A percentile compares a stretch with the other conserved stretches of the same genome.
phyloP scores from a whole-genome alignment of 495 filamentous ascomycete genomes.

The Melanomma pulvis-pyrius region DNA sequence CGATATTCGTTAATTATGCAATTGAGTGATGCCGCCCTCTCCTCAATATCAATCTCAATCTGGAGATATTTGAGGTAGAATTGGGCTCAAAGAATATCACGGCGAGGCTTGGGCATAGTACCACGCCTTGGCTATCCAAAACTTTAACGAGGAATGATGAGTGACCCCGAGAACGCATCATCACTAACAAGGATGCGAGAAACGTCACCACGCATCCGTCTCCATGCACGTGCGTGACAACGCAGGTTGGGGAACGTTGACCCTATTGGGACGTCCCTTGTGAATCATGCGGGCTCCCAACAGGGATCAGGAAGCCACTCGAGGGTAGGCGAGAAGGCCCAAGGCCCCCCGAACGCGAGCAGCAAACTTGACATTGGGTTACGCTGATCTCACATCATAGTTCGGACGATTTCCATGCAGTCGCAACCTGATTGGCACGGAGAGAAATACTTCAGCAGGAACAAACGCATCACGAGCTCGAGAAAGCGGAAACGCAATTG shows the following conservation, averaged over 20 bases:
- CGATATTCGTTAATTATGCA: no score
- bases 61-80: no score
- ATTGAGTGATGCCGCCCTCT: no score
- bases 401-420: not conserved
- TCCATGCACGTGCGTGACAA: not conserved
- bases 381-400: conserved; percentile 15
- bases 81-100: no score
- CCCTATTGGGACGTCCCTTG: not conserved
- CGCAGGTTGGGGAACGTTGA: not conserved
- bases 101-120: not conserved
- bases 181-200: not conserved
- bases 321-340: not conserved
- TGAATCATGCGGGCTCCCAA: not conserved
- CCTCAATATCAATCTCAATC: no score
- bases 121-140: not conserved
- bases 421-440: conserved; percentile 14
- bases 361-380: conserved; percentile 3
- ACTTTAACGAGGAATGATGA: not conserved
- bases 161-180: not conserved
- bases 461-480: conserved; percentile 19
- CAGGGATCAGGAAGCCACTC: not conserved
- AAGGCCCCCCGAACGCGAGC: not conserved
- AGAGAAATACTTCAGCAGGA: conserved; percentile 13
- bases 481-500: not conserved
- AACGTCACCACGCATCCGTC: conserved; percentile 4